Conservation (phyloP, 2,329 filamentous ascomycete genomes). For the Arachnomyces sp. region DNA sequence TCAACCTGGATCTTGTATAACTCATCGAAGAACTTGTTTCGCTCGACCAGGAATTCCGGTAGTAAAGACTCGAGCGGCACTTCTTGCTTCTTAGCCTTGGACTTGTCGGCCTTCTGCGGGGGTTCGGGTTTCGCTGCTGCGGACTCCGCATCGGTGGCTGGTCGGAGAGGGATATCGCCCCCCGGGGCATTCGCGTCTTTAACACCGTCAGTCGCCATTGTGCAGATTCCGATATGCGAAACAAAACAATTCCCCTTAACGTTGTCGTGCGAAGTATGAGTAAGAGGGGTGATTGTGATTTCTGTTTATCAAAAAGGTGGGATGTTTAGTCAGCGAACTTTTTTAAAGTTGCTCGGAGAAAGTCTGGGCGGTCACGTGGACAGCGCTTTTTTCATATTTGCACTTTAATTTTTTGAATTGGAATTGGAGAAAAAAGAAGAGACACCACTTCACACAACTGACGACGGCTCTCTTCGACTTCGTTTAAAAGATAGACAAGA, state of each 20-base stretch:
- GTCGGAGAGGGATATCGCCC: conserved; percentile 28
- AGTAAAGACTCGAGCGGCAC: conserved; percentile 31
- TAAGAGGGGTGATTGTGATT: too few species aligned
- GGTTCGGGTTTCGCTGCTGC: conserved; percentile 17
- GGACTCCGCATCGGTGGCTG: conserved; percentile 23
- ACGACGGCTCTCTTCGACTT: background rate
- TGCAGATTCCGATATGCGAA: too few species aligned
- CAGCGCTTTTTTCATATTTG: conserved; percentile 8
- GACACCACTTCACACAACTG: too few species aligned
- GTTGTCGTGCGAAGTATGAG: too few species aligned
- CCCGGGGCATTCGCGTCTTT: conserved; percentile 11
- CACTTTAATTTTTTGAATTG: conserved; percentile 5
- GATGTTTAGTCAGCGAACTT: too few species aligned
- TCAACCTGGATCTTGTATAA: conserved; percentile 77
- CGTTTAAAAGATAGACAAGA: conserved; percentile 15
- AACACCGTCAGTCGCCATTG: conserved; percentile 2
- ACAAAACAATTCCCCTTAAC: too few species aligned
- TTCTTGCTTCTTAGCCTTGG: conserved; percentile 20
- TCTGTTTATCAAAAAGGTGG: too few species aligned
- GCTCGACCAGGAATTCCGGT: conserved; percentile 72
- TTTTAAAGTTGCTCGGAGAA: too few species aligned
- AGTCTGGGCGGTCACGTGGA: conserved; percentile 16
- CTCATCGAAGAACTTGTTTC: conserved; percentile 79
- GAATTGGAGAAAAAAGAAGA: background rate
- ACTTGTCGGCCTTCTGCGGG: conserved; percentile 24